These are phyloP conservation scores for Ophiostoma montium DNA, from an alignment of 2,329 filamentous ascomycete species.

Conservation along the genomic window DNA sequence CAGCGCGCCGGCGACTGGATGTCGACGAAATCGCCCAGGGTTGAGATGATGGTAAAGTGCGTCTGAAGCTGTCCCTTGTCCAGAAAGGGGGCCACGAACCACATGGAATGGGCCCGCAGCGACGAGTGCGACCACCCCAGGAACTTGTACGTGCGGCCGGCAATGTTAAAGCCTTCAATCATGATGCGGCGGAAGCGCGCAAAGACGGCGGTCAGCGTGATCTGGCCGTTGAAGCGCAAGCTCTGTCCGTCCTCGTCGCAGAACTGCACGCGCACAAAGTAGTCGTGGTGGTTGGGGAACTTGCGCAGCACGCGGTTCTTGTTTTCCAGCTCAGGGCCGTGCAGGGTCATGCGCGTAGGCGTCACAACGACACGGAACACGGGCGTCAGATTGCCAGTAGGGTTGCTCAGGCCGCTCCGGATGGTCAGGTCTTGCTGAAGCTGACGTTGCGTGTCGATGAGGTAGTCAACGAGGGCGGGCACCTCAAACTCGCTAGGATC, in stretches of 20 bases:
- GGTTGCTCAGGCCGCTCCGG: slow-evolving; percentile 13
- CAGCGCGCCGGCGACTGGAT: slow-evolving; percentile 41
- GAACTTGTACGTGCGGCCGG: slow-evolving; percentile 48
- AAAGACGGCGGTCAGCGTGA: slow-evolving; percentile 38
- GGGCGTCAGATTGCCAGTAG: slow-evolving; percentile 29
- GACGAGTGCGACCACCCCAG: slow-evolving; percentile 72
- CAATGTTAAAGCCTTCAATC: slow-evolving; percentile 44
- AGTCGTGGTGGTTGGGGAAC: slow-evolving; percentile 42
- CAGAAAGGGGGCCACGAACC: slow-evolving; percentile 40
- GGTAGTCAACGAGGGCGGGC: slow-evolving; percentile 24
- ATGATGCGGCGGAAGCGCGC: slow-evolving; percentile 48
- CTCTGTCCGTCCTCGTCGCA: slow-evolving; percentile 57
- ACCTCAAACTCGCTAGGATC: slow-evolving; percentile 29
- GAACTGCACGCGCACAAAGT: slow-evolving; percentile 59
- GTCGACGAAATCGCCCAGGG: slow-evolving; percentile 34
- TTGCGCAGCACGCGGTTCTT: slow-evolving; percentile 60
- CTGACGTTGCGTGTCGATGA: slow-evolving; percentile 27
- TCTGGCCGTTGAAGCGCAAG: slow-evolving; percentile 40
- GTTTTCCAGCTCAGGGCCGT: slow-evolving; percentile 50
- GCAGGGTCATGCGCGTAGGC: slow-evolving; percentile 40
- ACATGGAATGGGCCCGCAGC: slow-evolving; percentile 54
- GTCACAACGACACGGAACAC: slow-evolving; percentile 46
- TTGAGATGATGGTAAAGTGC: slow-evolving; percentile 29
- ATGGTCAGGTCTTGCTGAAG: slow-evolving; percentile 7
- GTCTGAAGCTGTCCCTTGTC: slow-evolving; percentile 21